phyloP scores from a whole-genome alignment of 805 yeast genomes.

The Metschnikowia shivogae region DNA sequence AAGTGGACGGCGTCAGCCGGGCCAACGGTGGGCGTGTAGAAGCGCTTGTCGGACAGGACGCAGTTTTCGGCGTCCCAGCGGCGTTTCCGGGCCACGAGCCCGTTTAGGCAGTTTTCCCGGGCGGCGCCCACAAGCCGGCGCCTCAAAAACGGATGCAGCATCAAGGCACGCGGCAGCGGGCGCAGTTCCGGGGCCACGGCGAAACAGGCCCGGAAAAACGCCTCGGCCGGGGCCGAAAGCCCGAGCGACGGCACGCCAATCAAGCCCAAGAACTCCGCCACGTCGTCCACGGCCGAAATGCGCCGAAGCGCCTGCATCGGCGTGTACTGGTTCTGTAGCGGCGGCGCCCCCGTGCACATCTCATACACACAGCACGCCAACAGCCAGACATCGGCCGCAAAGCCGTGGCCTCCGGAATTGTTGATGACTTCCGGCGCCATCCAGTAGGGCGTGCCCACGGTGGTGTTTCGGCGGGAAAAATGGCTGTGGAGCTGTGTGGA shows the following conservation, averaged over 20 bases:
- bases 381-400: slow-evolving; percentile 74
- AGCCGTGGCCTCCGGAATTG: slow-evolving; percentile 52
- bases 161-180: not conserved
- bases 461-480: slow-evolving; percentile 40
- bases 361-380: slow-evolving; percentile 77
- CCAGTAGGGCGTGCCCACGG: slow-evolving; percentile 60
- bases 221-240: not conserved
- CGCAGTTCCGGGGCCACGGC: not conserved
- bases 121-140: not conserved
- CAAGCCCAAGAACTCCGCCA: slow-evolving; percentile 29
- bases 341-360: slow-evolving; percentile 69
- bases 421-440: slow-evolving; percentile 61
- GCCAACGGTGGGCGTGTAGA: slow-evolving; percentile 36
- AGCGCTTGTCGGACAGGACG: slow-evolving; percentile 23
- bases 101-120: slow-evolving; percentile 20
- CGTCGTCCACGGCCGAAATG: slow-evolving; percentile 29
- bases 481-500: slow-evolving; percentile 40
- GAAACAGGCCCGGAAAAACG: slow-evolving; percentile 2
- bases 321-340: slow-evolving; percentile 37
- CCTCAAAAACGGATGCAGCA: slow-evolving; percentile 1
- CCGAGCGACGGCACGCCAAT: slow-evolving; percentile 1
- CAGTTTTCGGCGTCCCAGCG: slow-evolving; percentile 40
- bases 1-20: slow-evolving; percentile 24
- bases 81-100: slow-evolving; percentile 32
- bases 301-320: slow-evolving; percentile 44